Conservation (phyloP, 140 eudicot species). For the Ambrosia hybrid region DNA sequence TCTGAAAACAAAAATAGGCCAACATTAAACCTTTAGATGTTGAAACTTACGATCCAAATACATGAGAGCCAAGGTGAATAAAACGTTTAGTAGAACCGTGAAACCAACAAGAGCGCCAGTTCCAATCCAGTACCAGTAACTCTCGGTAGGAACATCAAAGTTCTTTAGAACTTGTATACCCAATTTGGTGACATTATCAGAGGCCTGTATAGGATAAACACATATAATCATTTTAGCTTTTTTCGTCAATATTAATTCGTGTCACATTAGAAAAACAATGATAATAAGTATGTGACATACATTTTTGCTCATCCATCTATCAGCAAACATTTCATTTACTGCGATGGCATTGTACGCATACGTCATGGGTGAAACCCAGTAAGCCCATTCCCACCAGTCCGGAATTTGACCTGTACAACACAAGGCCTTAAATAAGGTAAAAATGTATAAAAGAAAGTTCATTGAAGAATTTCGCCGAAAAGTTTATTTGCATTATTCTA, state of each 20-base stretch:
- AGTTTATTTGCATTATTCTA: not conserved
- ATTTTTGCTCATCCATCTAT: constrained; percentile 87
- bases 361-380: constrained; percentile 86
- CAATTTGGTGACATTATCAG: constrained; percentile 52
- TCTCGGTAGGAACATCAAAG: constrained; percentile 50
- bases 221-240: not conserved
- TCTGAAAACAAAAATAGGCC: not conserved
- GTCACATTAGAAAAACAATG: not conserved
- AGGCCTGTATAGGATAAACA: constrained; percentile 46
- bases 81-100: constrained; percentile 59
- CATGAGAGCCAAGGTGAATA: constrained; percentile 79
- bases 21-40: not conserved
- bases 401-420: constrained; percentile 69
- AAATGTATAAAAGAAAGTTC: not conserved
- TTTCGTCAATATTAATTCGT: not conserved
- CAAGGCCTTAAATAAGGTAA: not conserved
- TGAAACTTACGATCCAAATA: constrained; percentile 71
- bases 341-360: constrained; percentile 79
- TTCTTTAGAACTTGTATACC: constrained; percentile 62
- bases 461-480: not conserved
- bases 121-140: constrained; percentile 94
- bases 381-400: constrained; percentile 90
- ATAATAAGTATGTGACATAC: constrained; percentile 38
- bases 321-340: constrained; percentile 80
- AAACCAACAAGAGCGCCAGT: constrained; percentile 76